Evolutionary conservation across 2,329 filamentous ascomycete genomes (phyloP).

Genomic region (Penicillium sclerotigenum): DNA sequence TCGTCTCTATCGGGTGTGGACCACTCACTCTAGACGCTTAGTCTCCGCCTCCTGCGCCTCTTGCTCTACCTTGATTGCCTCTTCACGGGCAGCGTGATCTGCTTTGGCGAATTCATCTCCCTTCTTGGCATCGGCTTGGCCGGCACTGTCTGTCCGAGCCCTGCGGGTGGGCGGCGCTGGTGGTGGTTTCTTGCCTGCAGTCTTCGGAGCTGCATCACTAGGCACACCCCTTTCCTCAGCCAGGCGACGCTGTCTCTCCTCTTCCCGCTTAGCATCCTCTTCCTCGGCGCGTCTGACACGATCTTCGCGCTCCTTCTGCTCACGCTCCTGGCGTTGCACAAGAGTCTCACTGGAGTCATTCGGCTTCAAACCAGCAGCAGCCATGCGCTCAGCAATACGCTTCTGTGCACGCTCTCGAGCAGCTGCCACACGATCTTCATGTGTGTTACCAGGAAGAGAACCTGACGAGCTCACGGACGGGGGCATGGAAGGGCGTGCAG

Average conservation of each 20-base stretch:
- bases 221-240: conserved; percentile 67
- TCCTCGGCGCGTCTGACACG: conserved; percentile 87
- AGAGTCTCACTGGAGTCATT: conserved; percentile 75
- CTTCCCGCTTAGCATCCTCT: conserved; percentile 83
- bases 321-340: conserved; percentile 81
- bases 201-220: conserved; percentile 56
- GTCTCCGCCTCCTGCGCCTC: conserved; percentile 71
- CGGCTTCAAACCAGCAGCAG: conserved; percentile 85
- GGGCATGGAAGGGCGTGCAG: conserved; percentile 44
- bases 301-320: conserved; percentile 80
- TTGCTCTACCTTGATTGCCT: conserved; percentile 61
- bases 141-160: conserved; percentile 53
- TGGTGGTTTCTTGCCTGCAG: conserved; percentile 66
- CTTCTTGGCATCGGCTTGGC: conserved; percentile 57
- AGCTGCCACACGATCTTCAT: conserved; percentile 89
- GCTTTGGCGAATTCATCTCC: conserved; percentile 62
- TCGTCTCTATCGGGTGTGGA: neutral
- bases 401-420: conserved; percentile 97
- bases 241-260: conserved; percentile 78
- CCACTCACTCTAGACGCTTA: conserved; percentile 76
- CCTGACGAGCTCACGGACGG: conserved; percentile 56
- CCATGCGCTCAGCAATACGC: conserved; percentile 92
- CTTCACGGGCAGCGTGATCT: conserved; percentile 56
- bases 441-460: conserved; percentile 81
- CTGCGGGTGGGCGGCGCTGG: conserved; percentile 71